A percentile compares a stretch with the other conserved stretches of the same genome.
These are phyloP conservation scores for Graphilbum fragrans DNA, from an alignment of 2,329 filamentous ascomycete genomes.

Conservation along the genomic window DNA sequence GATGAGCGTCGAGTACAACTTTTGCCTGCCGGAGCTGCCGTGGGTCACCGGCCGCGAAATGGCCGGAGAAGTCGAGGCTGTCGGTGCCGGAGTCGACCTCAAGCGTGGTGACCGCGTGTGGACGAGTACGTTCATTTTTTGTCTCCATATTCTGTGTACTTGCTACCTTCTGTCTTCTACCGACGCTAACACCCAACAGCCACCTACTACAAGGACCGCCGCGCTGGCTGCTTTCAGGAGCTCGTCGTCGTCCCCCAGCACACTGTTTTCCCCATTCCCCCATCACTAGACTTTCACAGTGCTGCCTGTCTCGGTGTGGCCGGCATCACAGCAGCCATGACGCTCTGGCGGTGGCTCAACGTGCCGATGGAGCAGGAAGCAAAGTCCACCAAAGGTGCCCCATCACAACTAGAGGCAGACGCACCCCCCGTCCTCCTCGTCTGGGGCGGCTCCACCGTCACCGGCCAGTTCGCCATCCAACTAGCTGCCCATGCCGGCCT, in stretches of 20 bases:
- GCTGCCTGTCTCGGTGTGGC: constrained; percentile 27
- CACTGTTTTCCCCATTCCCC: constrained; percentile 25
- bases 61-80: constrained; percentile 9
- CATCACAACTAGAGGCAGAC: too few relatives aligned
- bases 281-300: constrained; percentile 17
- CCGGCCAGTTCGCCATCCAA: constrained; percentile 27
- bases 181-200: neutral
- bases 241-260: constrained; percentile 26
- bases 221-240: constrained; percentile 29
- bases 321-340: constrained; percentile 27
- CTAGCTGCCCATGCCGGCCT: constrained; percentile 21
- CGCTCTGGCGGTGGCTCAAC: constrained; percentile 26
- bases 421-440: constrained; percentile 17
- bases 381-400: too few relatives aligned
- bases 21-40: constrained; percentile 22
- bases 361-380: constrained; percentile 14
- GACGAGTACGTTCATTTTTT: constrained; percentile 21
- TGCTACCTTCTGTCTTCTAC: neutral
- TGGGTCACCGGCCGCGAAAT: constrained; percentile 10
- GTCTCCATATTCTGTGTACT: neutral
- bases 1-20: constrained; percentile 28
- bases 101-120: constrained; percentile 16
- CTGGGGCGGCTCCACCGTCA: constrained; percentile 28
- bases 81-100: constrained; percentile 4
- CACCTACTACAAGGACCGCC: constrained; percentile 25